These are phyloP conservation scores for Leccinum griseonigrum DNA, from an alignment of 1,284 basidiomycete genomes.

Conservation along the genomic window DNA sequence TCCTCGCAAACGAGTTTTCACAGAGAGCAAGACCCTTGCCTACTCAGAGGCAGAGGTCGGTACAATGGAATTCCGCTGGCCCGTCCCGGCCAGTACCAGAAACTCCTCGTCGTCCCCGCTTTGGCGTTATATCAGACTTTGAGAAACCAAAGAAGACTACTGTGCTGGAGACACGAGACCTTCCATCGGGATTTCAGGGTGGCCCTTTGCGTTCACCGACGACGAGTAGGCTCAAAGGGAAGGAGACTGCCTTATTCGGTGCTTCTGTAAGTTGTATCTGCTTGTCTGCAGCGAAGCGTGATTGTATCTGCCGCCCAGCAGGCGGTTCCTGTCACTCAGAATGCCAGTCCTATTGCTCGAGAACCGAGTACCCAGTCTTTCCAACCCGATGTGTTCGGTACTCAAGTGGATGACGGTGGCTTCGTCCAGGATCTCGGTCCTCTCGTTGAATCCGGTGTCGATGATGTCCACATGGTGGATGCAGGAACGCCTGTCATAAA, in stretches of 20 bases:
- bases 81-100: slow-evolving; percentile 33
- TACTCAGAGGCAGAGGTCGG: slow-evolving; percentile 42
- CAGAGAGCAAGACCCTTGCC: slow-evolving; percentile 40
- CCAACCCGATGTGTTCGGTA: slow-evolving; percentile 13
- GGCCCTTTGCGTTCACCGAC: slow-evolving; percentile 22
- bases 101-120: slow-evolving; percentile 39
- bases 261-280: slow-evolving; percentile 12
- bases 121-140: slow-evolving; percentile 26
- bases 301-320: slow-evolving; percentile 5
- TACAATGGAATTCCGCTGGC: slow-evolving; percentile 23
- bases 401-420: slow-evolving; percentile 13
- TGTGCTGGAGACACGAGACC: slow-evolving; percentile 15
- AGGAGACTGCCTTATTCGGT: slow-evolving; percentile 10
- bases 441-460: slow-evolving; percentile 9
- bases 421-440: slow-evolving; percentile 14
- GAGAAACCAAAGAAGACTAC: slow-evolving; percentile 19
- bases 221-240: slow-evolving; percentile 18
- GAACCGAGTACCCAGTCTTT: slow-evolving; percentile 5
- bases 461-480: slow-evolving; percentile 27
- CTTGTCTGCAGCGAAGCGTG: neutral
- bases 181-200: slow-evolving; percentile 22
- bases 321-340: slow-evolving; percentile 6
- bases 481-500: slow-evolving; percentile 12
- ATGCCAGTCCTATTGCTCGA: slow-evolving; percentile 3
- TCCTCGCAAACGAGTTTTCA: slow-evolving; percentile 41